These are phyloP conservation scores for Globisporangium spiculum DNA, from an alignment of 352 stramenopile genomes.

Conservation along the genomic window DNA sequence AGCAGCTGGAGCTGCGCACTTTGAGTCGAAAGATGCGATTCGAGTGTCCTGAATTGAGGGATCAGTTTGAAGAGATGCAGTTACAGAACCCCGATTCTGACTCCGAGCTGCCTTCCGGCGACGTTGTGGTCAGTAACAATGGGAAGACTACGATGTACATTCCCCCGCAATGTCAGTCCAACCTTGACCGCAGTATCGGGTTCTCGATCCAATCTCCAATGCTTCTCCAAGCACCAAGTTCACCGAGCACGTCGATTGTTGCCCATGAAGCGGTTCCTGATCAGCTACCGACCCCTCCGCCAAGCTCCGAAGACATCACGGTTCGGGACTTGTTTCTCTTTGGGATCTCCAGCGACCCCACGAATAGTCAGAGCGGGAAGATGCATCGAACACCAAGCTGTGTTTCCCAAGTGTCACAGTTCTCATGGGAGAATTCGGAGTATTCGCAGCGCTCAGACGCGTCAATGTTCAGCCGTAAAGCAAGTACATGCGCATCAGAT, in stretches of 20 bases:
- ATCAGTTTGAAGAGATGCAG: constrained; percentile 9
- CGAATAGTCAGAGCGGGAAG: neutral
- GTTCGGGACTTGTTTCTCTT: constrained; percentile 56
- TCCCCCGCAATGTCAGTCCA: constrained; percentile 20
- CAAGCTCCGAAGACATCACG: constrained; percentile 33
- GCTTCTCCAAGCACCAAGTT: neutral
- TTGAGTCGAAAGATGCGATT: constrained; percentile 24
- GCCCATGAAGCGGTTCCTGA: neutral
- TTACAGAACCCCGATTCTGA: neutral
- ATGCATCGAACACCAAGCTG: constrained; percentile 17
- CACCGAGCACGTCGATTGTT: constrained; percentile 6
- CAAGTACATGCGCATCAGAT: constrained; percentile 57
- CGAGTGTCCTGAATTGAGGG: constrained; percentile 22
- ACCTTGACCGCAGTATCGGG: neutral
- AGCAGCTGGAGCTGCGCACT: constrained; percentile 13
- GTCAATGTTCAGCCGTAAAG: constrained; percentile 43
- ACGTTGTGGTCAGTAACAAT: constrained; percentile 38
- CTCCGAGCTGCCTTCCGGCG: neutral
- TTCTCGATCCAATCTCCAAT: neutral
- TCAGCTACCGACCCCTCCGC: neutral
- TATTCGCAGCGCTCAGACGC: constrained; percentile 25
- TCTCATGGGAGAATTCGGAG: constrained; percentile 24
- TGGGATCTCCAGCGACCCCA: constrained; percentile 41
- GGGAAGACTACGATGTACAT: constrained; percentile 56
- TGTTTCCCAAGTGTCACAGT: constrained; percentile 25